Evolutionary conservation across 192 early-diverging fungal species (phyloP).

Genomic region (Podila epicladia): DNA sequence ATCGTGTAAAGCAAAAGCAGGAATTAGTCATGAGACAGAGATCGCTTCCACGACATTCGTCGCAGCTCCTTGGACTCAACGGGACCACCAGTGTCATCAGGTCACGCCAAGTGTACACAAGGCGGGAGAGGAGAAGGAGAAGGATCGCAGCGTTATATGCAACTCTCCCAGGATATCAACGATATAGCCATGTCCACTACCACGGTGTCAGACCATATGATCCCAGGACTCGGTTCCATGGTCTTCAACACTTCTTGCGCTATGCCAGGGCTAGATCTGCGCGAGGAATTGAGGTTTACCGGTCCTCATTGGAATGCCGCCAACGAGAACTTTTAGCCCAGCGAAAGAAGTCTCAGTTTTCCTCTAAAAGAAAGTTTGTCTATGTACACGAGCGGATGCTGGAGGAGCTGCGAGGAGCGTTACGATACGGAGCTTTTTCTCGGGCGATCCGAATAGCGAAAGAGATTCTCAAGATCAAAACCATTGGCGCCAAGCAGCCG

Average conservation of each 20-base stretch:
- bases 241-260: conserved; percentile 21
- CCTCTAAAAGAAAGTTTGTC: conserved; percentile 7
- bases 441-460: conserved; percentile 19
- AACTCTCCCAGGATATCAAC: neutral
- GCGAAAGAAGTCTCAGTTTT: neutral
- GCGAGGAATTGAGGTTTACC: conserved; percentile 4
- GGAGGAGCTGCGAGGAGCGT: neutral
- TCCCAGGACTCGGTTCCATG: conserved; percentile 18
- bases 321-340: neutral
- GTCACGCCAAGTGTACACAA: neutral
- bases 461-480: neutral
- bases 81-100: neutral
- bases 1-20: conserved; percentile 8
- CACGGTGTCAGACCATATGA: neutral
- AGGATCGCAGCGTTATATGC: neutral
- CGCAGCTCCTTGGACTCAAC: conserved; percentile 13
- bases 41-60: conserved; percentile 15
- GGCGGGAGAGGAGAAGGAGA: neutral
- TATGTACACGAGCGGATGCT: neutral
- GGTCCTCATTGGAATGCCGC: neutral
- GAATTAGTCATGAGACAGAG: neutral
- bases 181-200: conserved; percentile 36
- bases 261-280: neutral
- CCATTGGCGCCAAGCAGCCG: conserved; percentile 11
- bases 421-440: neutral